Percentiles rank a stretch among this genome's conserved stretches.
phyloP scores from a whole-genome alignment of 192 early-diverging fungal species.

The Umbelopsis sp. region DNA sequence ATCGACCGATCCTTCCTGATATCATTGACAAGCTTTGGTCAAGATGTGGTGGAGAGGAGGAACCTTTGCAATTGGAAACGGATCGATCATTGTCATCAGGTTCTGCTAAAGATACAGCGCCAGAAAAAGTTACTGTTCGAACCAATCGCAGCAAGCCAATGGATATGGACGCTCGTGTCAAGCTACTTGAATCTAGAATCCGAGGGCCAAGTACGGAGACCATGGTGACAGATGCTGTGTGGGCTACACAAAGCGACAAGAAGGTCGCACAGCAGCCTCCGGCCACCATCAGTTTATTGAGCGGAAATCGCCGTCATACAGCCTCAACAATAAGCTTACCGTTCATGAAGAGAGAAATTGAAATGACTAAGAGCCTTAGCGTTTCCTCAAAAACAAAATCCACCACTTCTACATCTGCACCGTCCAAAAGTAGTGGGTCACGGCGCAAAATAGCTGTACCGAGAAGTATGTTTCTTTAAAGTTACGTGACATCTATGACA shows the following conservation, averaged over 20 bases:
- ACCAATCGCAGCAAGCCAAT: neutral
- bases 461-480: neutral
- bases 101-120: neutral
- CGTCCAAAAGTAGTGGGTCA: neutral
- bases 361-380: conserved; percentile 12
- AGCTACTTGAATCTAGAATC: conserved; percentile 10
- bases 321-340: conserved; percentile 9
- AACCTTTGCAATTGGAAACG: neutral
- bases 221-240: neutral
- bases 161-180: conserved; percentile 12
- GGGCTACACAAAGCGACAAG: conserved; percentile 8
- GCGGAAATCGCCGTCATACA: neutral
- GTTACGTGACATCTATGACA: neutral
- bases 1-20: conserved; percentile 7
- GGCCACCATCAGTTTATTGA: neutral
- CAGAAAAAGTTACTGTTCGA: neutral
- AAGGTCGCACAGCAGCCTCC: neutral
- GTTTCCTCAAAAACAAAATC: neutral
- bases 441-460: conserved; percentile 9
- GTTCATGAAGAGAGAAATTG: conserved; percentile 26
- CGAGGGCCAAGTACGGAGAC: conserved; percentile 9
- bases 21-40: conserved; percentile 19
- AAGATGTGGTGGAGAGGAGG: conserved; percentile 23
- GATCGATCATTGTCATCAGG: neutral
- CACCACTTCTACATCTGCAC: neutral